Percentiles rank a stretch among this genome's conserved stretches.
phyloP scores from a whole-genome alignment of 176 grass and related monocot species.

The Oryza officinalis region DNA sequence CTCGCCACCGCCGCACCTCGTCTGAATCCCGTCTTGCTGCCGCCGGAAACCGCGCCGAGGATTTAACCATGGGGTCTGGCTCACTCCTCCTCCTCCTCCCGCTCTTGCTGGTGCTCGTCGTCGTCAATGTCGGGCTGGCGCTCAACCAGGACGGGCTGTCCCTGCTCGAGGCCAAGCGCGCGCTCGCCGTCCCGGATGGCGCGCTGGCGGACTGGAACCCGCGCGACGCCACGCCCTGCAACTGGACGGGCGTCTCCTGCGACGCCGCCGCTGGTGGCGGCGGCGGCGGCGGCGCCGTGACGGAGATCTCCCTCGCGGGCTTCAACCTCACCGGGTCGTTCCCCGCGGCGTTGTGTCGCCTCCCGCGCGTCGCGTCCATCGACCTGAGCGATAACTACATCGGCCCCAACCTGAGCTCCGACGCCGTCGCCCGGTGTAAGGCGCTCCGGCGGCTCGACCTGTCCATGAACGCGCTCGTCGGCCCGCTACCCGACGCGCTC shows the following conservation, averaged over 20 bases:
- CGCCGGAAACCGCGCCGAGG: not conserved
- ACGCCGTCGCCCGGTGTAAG: slow-evolving; percentile 13
- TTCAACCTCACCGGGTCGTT: slow-evolving; percentile 55
- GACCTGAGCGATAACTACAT: slow-evolving; percentile 64
- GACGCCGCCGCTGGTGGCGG: not conserved
- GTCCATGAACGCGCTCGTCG: slow-evolving; percentile 56
- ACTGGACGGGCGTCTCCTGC: slow-evolving; percentile 68
- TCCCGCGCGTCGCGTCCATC: slow-evolving; percentile 53
- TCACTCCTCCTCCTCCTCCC: not conserved
- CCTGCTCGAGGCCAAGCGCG: slow-evolving; percentile 64
- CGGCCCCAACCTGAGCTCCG: slow-evolving; percentile 50
- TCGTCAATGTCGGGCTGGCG: not conserved
- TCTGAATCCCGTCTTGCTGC: not conserved
- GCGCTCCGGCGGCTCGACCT: slow-evolving; percentile 64
- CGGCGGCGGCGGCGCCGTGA: not conserved
- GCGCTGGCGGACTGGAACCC: slow-evolving; percentile 53
- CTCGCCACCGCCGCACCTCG: not conserved
- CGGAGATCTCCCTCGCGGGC: slow-evolving; percentile 27
- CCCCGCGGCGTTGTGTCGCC: slow-evolving; percentile 65
- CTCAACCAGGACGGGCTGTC: slow-evolving; percentile 59
- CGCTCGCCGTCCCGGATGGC: slow-evolving; percentile 19
- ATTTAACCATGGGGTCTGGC: not conserved
- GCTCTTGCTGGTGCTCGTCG: slow-evolving; percentile 4
- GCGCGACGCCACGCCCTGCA: slow-evolving; percentile 57
- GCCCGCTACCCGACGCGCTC: slow-evolving; percentile 63